Base-by-base conservation (phyloP, 2,329 filamentous ascomycete species). In the Penicillium expansum region DNA sequence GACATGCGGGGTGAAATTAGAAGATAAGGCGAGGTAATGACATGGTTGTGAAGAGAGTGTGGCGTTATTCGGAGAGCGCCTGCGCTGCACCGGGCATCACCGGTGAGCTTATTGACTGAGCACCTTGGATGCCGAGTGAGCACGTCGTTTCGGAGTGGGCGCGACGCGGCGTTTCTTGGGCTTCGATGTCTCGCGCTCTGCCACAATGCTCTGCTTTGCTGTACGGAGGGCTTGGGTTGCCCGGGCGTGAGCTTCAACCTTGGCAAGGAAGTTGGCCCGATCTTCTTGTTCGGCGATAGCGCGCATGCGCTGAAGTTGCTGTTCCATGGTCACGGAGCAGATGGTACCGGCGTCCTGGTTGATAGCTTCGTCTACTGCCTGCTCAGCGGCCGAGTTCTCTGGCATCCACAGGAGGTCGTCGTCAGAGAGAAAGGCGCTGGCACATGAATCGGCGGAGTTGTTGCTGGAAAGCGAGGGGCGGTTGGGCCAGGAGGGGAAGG, bases 401-500 rank as follows among this genome's bases (percentile, higher is more conserved):
- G 69, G 67, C 53, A 68, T 68, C 53, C 69, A 69, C 57, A 73
- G 72, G 37, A 77, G 69, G 45, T 77, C 75, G 56, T 77, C 75
- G 45, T 77, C 75, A 13, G 75, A 76, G 29, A 77, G 71, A 50
- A 74, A 77, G 44, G 75, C 72, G 57, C 69, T 75, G 47, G 71
- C 68, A 8, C 62, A 70, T 1, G 67, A 69, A 14, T 66, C 59
- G 11, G 69, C 66, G 3, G 71, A 68, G 43, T 71, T 67, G 52
- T 63, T 63, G 58, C 58, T 71, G 44, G 71, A 67, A 20, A 77
- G 69, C 9, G 73, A 74, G 2, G 72, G 66, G 5, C 75, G 64
- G 67, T 76, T 77, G 44, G 75, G 75, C 75, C 75, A 77, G 5
- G 75, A 77, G 9, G 75, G 75, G 49, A 77, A 77, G 5, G 75